These are phyloP conservation scores for Pulicaria dysenterica DNA, from an alignment of 129 eudicot species.

Conservation along the genomic window DNA sequence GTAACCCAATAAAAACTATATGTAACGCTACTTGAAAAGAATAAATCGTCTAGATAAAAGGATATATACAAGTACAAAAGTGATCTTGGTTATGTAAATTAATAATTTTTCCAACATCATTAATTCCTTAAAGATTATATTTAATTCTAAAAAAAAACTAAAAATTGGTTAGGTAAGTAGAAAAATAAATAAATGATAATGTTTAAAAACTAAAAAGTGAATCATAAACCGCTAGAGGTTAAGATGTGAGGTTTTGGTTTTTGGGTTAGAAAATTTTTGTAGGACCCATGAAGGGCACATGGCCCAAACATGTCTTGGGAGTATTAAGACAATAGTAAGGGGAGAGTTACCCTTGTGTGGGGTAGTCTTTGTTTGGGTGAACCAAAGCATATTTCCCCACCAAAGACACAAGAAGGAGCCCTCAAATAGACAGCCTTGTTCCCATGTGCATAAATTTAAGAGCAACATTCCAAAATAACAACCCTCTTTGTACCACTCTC, in stretches of 20 bases:
- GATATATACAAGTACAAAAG: neutral
- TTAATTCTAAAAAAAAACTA: neutral
- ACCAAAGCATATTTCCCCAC: conserved; percentile 55
- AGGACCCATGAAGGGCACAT: conserved; percentile 70
- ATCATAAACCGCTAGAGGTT: conserved; percentile 25
- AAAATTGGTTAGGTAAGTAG: conserved; percentile 6
- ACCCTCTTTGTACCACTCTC: conserved; percentile 50
- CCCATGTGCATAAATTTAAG: conserved; percentile 71
- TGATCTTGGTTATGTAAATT: neutral
- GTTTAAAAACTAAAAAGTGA: conserved; percentile 13
- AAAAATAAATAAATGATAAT: conserved; percentile 3
- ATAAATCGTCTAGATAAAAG: neutral
- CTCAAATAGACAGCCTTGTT: conserved; percentile 53
- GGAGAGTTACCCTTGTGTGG: conserved; percentile 47
- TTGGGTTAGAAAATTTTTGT: conserved; percentile 42
- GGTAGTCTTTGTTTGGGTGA: conserved; percentile 54
- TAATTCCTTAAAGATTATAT: neutral
- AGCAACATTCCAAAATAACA: conserved; percentile 67
- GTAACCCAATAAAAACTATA: too few species aligned
- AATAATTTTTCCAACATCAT: neutral
- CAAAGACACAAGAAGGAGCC: conserved; percentile 49
- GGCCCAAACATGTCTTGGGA: conserved; percentile 66
- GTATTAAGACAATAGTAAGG: conserved; percentile 57
- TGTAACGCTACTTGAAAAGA: neutral
- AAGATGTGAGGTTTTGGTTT: conserved; percentile 31